Percentiles rank a stretch among this genome's conserved stretches.
These are phyloP conservation scores for Prunus mongolica DNA, from an alignment of 306 rosid species.

Conservation along the genomic window DNA sequence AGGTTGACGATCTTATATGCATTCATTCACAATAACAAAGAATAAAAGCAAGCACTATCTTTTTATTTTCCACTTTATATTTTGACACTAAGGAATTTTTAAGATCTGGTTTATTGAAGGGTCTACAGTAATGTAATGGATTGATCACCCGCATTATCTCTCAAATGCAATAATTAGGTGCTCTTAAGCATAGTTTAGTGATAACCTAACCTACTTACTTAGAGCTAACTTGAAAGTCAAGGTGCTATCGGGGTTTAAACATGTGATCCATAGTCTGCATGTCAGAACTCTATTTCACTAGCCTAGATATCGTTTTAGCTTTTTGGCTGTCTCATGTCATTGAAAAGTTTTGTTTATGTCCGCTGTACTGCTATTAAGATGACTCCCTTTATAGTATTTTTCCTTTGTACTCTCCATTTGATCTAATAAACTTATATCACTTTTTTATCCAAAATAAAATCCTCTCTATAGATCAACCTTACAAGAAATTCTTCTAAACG, in stretches of 20 bases:
- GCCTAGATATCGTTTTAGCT: no score
- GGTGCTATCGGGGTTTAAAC: no score
- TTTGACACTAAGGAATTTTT: not conserved
- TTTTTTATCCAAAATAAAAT: no score
- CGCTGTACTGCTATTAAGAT: accelerated
- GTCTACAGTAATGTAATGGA: not conserved
- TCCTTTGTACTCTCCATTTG: no score
- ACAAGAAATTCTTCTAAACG: no score
- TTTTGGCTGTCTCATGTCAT: no score
- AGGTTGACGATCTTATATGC: not conserved
- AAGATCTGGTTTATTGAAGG: not conserved
- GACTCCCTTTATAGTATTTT: no score
- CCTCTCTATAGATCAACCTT: no score
- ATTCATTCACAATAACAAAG: not conserved
- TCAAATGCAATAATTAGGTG: not conserved
- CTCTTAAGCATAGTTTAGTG: not conserved
- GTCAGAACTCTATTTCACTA: no score
- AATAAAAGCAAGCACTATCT: not conserved
- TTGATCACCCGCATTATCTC: not conserved
- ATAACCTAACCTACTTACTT: not conserved
- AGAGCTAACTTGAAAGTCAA: no score
- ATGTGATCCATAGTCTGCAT: accelerated
- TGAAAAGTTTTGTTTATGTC: no score
- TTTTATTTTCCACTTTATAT: not conserved
- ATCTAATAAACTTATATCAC: no score